Conservation (phyloP, 495 filamentous ascomycete genomes). For the Copromyces sp. region DNA sequence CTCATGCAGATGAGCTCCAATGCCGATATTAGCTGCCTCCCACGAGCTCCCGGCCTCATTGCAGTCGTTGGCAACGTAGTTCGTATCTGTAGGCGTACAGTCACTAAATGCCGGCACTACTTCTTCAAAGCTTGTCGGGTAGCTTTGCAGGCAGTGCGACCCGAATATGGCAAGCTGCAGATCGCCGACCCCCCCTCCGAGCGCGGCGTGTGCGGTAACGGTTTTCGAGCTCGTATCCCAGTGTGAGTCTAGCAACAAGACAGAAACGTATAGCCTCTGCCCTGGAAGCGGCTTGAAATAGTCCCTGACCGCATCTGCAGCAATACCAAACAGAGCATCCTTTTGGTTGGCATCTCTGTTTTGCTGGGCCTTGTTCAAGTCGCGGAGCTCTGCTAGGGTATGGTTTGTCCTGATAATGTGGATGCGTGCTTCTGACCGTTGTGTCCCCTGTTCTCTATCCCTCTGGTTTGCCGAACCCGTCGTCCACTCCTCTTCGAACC, state of each 20-base stretch:
- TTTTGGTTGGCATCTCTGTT: constrained; percentile 53
- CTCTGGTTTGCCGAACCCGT: constrained; percentile 61
- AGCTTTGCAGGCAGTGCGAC: constrained; percentile 79
- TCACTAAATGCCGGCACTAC: constrained; percentile 78
- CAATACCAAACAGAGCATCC: constrained; percentile 64
- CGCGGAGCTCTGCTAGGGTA: constrained; percentile 72
- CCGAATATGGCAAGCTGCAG: constrained; percentile 82
- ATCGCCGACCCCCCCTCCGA: constrained; percentile 54
- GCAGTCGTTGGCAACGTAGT: constrained; percentile 71
- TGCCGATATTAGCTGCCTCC: constrained; percentile 85
- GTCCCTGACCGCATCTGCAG: constrained; percentile 59
- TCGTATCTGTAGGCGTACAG: constrained; percentile 77
- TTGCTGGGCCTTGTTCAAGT: constrained; percentile 74
- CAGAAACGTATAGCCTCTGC: constrained; percentile 78
- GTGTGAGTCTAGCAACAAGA: constrained; percentile 72
- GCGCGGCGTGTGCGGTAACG: constrained; percentile 71
- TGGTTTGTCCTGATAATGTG: constrained; percentile 75
- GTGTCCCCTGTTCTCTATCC: constrained; percentile 54
- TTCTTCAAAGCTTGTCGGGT: constrained; percentile 75
- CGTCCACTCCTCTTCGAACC: constrained; percentile 91
- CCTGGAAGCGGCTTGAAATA: constrained; percentile 64
- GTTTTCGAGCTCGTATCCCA: constrained; percentile 65
- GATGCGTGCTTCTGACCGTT: constrained; percentile 83
- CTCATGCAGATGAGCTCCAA: constrained; percentile 86
- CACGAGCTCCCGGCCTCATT: constrained; percentile 78